Conservation (phyloP, 169 alveolate species). For the Plasmodium ovale region DNA sequence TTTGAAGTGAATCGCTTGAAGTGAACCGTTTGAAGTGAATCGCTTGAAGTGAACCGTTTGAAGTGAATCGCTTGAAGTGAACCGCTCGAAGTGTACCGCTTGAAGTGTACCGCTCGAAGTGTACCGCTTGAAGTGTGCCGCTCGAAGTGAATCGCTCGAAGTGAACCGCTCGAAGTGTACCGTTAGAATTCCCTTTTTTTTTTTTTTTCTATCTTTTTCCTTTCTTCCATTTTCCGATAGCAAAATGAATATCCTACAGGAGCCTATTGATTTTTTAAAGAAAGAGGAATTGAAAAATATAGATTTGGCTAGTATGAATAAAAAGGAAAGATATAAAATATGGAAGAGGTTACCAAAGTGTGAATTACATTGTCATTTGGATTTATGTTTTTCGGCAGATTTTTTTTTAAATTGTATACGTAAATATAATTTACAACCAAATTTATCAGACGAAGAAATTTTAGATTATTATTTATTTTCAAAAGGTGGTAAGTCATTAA, state of each 20-base stretch:
- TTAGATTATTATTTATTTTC: slow-evolving; percentile 69
- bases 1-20: too few species aligned
- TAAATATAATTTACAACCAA: slow-evolving; percentile 59
- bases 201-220: too few species aligned
- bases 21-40: too few species aligned
- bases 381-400: slow-evolving; percentile 68
- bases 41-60: too few species aligned
- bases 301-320: slow-evolving; percentile 60
- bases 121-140: too few species aligned
- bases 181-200: not conserved
- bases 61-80: too few species aligned
- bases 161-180: too few species aligned
- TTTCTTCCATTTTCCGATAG: not conserved
- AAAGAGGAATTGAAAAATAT: slow-evolving; percentile 57
- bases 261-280: slow-evolving; percentile 20
- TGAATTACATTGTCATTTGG: slow-evolving; percentile 78
- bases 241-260: slow-evolving; percentile 12
- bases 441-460: slow-evolving; percentile 67
- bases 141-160: too few species aligned
- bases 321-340: slow-evolving; percentile 77
- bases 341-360: slow-evolving; percentile 78
- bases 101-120: too few species aligned
- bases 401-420: slow-evolving; percentile 41
- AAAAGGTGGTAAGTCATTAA: slow-evolving; percentile 55
- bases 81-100: too few species aligned